phyloP scores from a whole-genome alignment of 805 yeast genomes.

The Wickerhamiella sorbophila region DNA sequence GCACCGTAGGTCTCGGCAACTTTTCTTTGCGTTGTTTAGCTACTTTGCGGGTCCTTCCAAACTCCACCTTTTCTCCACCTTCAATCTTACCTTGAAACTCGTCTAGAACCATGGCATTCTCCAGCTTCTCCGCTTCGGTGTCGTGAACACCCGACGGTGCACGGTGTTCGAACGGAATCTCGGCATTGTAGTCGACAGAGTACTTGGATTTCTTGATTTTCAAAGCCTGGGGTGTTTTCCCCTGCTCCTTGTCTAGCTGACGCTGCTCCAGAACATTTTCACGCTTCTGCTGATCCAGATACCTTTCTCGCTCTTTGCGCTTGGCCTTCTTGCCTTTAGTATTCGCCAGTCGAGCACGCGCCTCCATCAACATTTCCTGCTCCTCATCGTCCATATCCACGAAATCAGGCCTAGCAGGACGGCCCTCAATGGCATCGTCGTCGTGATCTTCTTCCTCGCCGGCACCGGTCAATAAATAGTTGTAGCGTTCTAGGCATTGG shows the following conservation, averaged over 20 bases:
- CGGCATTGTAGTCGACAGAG: slow-evolving; percentile 71
- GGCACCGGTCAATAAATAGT: slow-evolving; percentile 38
- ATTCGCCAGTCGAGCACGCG: slow-evolving; percentile 77
- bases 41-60: background rate
- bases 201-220: slow-evolving; percentile 35
- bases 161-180: slow-evolving; percentile 60
- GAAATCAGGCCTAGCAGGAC: slow-evolving; percentile 70
- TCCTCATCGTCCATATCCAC: slow-evolving; percentile 77
- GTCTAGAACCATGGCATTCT: slow-evolving; percentile 2
- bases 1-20: background rate
- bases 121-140: slow-evolving; percentile 42
- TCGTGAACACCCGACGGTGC: slow-evolving; percentile 62
- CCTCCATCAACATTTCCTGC: slow-evolving; percentile 86
- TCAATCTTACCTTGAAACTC: background rate
- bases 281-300: slow-evolving; percentile 63
- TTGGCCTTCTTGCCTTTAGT: slow-evolving; percentile 93
- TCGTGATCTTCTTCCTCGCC: slow-evolving; percentile 25
- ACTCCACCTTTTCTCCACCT: background rate
- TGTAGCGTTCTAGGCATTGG: slow-evolving; percentile 76
- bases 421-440: slow-evolving; percentile 34
- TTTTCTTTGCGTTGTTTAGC: background rate
- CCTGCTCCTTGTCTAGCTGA: slow-evolving; percentile 36
- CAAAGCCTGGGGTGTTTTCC: slow-evolving; percentile 4
- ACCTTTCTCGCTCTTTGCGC: slow-evolving; percentile 71
- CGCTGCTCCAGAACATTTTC: slow-evolving; percentile 66